Percentiles rank a stretch among this genome's conserved stretches.
These are phyloP conservation scores for Termitomyces titanicus DNA, from an alignment of 768 basidiomycete genomes.

Conservation along the genomic window DNA sequence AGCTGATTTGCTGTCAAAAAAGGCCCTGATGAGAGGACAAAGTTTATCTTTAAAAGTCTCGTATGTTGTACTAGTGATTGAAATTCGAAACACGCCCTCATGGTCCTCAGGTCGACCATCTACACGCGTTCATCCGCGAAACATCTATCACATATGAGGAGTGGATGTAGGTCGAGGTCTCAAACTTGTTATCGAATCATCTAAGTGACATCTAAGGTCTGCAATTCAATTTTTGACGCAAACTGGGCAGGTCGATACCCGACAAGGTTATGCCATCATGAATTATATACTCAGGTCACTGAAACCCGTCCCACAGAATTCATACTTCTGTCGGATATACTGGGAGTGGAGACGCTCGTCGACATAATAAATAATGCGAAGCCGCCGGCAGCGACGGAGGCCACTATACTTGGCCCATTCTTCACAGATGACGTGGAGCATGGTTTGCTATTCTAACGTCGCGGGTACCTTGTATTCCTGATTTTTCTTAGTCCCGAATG, in stretches of 20 bases:
- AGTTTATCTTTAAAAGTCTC: conserved; percentile 40
- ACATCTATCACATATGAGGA: conserved; percentile 78
- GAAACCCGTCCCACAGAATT: conserved; percentile 49
- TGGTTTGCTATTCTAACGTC: conserved; percentile 34
- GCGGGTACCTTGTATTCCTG: neutral
- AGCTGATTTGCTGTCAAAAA: neutral
- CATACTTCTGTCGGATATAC: conserved; percentile 76
- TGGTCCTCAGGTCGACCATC: conserved; percentile 48
- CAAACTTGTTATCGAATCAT: neutral
- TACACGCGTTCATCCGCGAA: conserved; percentile 74
- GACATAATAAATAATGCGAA: conserved; percentile 72
- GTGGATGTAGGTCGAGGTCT: conserved; percentile 59
- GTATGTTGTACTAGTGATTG: conserved; percentile 22
- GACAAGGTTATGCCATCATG: conserved; percentile 39
- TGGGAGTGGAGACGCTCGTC: conserved; percentile 78
- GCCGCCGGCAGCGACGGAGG: conserved; percentile 60
- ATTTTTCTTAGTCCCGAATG: conserved; percentile 47
- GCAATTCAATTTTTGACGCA: conserved; percentile 76
- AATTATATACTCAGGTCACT: neutral
- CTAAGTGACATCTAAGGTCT: conserved; percentile 26
- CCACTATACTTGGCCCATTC: conserved; percentile 80
- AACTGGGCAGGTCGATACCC: conserved; percentile 64
- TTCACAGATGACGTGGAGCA: conserved; percentile 77
- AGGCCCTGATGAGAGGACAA: conserved; percentile 38
- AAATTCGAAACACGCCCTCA: neutral